Conservation (phyloP, 257 asterid genomes). For the Plantago ovata region DNA sequence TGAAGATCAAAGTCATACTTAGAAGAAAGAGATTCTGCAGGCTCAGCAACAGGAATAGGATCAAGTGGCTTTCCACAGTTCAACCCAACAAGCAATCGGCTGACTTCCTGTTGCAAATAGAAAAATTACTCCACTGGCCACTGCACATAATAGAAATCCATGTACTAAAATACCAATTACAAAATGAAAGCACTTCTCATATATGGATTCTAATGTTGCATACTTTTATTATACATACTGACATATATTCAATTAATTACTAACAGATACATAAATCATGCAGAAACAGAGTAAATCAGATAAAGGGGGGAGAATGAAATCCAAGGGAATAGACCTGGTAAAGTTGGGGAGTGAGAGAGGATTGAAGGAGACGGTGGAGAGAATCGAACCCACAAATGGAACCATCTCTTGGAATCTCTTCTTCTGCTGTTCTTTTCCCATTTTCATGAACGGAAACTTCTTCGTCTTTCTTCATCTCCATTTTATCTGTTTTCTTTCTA, state of each 20-base stretch:
- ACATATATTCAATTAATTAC: not conserved
- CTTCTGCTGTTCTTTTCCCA: conserved; percentile 13
- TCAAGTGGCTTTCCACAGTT: conserved; percentile 74
- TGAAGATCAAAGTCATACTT: conserved; percentile 80
- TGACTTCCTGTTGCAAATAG: conserved; percentile 53
- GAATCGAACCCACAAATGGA: conserved; percentile 86
- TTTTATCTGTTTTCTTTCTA: not conserved
- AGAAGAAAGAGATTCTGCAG: conserved; percentile 54
- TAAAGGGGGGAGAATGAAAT: no score
- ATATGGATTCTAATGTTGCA: no score
- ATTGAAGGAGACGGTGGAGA: conserved; percentile 69
- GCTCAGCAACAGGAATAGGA: conserved; percentile 40
- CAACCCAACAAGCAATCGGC: conserved; percentile 72
- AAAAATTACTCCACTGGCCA: not conserved
- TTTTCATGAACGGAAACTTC: conserved; percentile 26
- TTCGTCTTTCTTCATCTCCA: conserved; percentile 46
- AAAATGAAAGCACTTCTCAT: no score
- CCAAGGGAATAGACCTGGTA: conserved; percentile 61
- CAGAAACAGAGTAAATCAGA: not conserved
- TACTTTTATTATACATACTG: no score
- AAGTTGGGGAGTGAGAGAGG: conserved; percentile 66
- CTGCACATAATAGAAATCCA: not conserved
- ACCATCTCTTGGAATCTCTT: conserved; percentile 40
- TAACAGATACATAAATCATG: not conserved
- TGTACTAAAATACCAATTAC: not conserved